Evolutionary conservation across 2,329 filamentous ascomycete species (phyloP), one percentile per base, ranked within the genome.

Genomic region (Neofusicoccum umdonicola): DNA sequence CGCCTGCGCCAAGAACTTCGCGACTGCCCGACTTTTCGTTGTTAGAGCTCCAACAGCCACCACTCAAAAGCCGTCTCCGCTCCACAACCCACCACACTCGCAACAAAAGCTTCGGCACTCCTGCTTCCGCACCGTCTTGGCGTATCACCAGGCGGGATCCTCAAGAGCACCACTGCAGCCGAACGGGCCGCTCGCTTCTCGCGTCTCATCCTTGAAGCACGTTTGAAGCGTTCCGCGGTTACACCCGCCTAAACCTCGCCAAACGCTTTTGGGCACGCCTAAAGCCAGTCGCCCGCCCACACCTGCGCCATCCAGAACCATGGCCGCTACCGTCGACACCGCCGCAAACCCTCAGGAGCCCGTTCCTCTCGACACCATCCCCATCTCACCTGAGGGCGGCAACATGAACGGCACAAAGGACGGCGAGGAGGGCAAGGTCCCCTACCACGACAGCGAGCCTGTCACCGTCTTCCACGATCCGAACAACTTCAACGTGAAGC

Each of bases 401-500:
- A 75, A 78, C 68, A 75, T 83, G 63, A 78, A 80, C 68, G 73
- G 78, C 65, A 73, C 75, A 63, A 82, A 67, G 65, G 70, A 83
- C 61, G 75, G 75, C 52, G 73, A 76, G 63, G 41, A 44, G 37
- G 70, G 73, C 62, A 79, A 78, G 62, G 81, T 82, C 69, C 80
- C 68, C 9, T 69, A 71, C 37, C 37, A 44, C 68, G 79, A 80
- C 69, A 73, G 74, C 67, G 89, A 93, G 76, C 83, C 90, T 60
- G 85, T 97, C 73, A 99, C 95, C 52, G 94, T 99, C 71, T 99
- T 99, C 83, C 93, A 99, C 78, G 93, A 98, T 82, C 90, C 95
- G 72, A 91, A 97, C 70, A 97, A 99, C 85, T 99, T 99, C 87
- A 99, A 96, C 74, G 95, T 99, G 80, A 99, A 98, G 86, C 95